These are phyloP conservation scores for Lolium perenne DNA, from an alignment of 176 grass and related monocot genomes.

Conservation along the genomic window DNA sequence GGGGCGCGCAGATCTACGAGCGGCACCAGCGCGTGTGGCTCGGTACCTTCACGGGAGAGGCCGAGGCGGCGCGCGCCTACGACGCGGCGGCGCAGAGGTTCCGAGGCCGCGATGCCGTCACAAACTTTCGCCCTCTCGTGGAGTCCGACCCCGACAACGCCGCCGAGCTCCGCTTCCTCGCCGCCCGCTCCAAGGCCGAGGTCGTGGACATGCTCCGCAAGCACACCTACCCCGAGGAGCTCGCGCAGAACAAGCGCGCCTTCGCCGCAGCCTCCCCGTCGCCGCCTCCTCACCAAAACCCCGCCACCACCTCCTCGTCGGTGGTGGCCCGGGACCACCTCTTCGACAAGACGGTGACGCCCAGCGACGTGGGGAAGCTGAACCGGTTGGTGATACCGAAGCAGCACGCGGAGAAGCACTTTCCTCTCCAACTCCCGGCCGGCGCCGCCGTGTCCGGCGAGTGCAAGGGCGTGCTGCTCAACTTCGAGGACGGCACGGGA, in stretches of 20 bases:
- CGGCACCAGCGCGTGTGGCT: conserved; percentile 98
- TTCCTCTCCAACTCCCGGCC: conserved; percentile 46
- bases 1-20: conserved; percentile 99
- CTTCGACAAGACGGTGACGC: conserved; percentile 93
- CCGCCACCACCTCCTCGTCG: not conserved
- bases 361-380: conserved; percentile 96
- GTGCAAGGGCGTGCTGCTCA: conserved; percentile 83
- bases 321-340: conserved; percentile 64
- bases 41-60: conserved; percentile 86
- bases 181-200: conserved; percentile 72
- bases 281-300: not conserved
- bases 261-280: conserved; percentile 22
- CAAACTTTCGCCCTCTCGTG: conserved; percentile 78
- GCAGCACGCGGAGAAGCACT: conserved; percentile 97
- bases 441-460: conserved; percentile 1
- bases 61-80: conserved; percentile 72
- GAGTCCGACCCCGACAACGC: conserved; percentile 50
- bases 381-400: conserved; percentile 97
- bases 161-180: conserved; percentile 75
- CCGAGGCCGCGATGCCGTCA: conserved; percentile 89
- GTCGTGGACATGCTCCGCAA: conserved; percentile 96
- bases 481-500: conserved; percentile 77
- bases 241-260: conserved; percentile 54
- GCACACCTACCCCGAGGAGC: conserved; percentile 90
- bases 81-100: conserved; percentile 93